A percentile compares a stretch with the other conserved stretches of the same genome.
Evolutionary conservation across 306 rosid species (phyloP).

Genomic region (Inga oerstediana): DNA sequence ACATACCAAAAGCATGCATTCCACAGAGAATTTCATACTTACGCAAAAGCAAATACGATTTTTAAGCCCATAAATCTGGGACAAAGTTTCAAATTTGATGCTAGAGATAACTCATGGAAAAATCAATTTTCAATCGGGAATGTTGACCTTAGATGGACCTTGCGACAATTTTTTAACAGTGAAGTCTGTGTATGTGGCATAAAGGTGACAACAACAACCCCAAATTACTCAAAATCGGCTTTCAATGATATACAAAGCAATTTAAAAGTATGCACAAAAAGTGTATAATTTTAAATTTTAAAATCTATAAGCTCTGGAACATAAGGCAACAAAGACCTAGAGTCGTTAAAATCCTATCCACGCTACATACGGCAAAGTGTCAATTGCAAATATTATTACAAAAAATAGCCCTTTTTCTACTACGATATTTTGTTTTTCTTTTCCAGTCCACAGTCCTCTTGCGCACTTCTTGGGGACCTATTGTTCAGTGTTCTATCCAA

Average conservation of each 20-base stretch:
- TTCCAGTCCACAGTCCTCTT: not conserved
- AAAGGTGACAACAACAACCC: not conserved
- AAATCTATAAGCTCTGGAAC: not conserved
- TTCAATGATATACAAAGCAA: not conserved
- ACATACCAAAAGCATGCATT: not conserved
- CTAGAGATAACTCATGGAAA: not conserved
- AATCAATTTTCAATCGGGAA: not conserved
- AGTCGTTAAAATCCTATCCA: slow-evolving; percentile 3
- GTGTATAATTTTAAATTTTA: not conserved
- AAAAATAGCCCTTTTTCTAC: not conserved
- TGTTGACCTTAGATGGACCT: not conserved
- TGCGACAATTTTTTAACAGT: not conserved
- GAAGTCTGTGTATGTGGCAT: not conserved
- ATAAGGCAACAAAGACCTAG: not conserved
- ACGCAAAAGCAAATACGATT: not conserved
- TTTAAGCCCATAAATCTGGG: too few species aligned
- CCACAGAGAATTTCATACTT: not conserved
- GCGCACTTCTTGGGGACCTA: not conserved
- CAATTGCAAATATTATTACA: not conserved
- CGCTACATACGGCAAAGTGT: not conserved
- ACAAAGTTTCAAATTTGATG: not conserved
- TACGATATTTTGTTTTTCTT: too few species aligned
- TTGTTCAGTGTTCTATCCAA: not conserved
- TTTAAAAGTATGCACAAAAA: not conserved
- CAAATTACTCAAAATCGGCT: not conserved